phyloP scores from a whole-genome alignment of 2,329 filamentous ascomycete species.

The Neonectria coccinea region DNA sequence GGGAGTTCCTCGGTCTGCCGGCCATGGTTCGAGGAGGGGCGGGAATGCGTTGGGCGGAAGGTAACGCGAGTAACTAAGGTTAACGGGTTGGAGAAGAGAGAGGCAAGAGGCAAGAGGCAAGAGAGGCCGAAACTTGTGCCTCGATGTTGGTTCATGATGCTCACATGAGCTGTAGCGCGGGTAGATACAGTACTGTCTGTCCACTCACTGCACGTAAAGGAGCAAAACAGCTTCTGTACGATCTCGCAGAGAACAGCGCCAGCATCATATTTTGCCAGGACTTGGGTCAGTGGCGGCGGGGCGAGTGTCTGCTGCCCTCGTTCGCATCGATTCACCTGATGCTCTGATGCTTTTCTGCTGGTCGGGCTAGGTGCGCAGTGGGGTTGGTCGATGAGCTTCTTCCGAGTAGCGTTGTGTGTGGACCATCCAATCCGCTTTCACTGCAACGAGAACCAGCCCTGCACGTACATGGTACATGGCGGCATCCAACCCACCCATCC shows the following conservation, averaged over 20 bases:
- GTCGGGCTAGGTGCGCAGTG: slow-evolving; percentile 35
- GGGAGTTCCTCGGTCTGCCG: slow-evolving; percentile 23
- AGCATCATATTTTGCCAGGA: slow-evolving; percentile 9
- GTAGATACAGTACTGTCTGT: no score
- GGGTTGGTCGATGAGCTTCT: slow-evolving; percentile 43
- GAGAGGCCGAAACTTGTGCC: not conserved
- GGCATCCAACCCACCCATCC: slow-evolving; percentile 36
- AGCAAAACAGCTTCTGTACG: not conserved
- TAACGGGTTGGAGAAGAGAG: slow-evolving; percentile 17
- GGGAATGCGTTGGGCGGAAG: slow-evolving; percentile 19
- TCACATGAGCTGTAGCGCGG: not conserved
- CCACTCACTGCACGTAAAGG: not conserved
- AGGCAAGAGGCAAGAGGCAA: not conserved
- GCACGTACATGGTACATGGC: slow-evolving; percentile 39
- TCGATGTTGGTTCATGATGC: not conserved
- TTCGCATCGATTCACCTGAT: slow-evolving; percentile 40
- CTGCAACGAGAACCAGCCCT: slow-evolving; percentile 42
- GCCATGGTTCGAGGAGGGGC: slow-evolving; percentile 21
- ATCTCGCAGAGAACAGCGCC: not conserved
- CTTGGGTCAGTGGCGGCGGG: slow-evolving; percentile 22
- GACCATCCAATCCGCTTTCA: slow-evolving; percentile 47
- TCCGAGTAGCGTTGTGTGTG: slow-evolving; percentile 41
- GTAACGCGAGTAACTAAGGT: slow-evolving; percentile 29
- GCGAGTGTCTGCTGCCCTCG: slow-evolving; percentile 25
- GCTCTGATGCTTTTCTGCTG: slow-evolving; percentile 39